These are phyloP conservation scores for Chrysoporthe deuterocubensis DNA, from an alignment of 2,329 filamentous ascomycete species.

Conservation along the genomic window DNA sequence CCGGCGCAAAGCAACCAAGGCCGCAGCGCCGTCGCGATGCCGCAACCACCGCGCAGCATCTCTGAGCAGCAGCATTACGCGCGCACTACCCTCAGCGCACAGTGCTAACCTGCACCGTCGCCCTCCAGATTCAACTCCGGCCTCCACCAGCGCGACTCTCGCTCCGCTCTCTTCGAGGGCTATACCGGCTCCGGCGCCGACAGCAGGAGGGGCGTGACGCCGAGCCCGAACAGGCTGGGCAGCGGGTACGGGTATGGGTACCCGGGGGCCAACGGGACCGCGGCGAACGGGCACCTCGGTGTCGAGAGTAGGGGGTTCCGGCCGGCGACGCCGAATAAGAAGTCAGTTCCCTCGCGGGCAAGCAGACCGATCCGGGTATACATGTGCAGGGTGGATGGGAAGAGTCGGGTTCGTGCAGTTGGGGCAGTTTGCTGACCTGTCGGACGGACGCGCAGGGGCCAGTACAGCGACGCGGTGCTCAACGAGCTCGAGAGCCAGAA, in stretches of 20 bases:
- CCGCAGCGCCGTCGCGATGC: background rate
- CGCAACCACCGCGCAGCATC: background rate
- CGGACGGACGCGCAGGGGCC: constrained; percentile 61
- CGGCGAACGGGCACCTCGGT: constrained; percentile 34
- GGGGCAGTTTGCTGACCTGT: constrained; percentile 8
- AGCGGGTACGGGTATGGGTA: constrained; percentile 60
- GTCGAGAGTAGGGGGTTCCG: constrained; percentile 54
- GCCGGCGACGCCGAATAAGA: constrained; percentile 72
- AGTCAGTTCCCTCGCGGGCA: constrained; percentile 47
- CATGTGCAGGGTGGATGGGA: background rate
- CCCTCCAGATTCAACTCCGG: constrained; percentile 47
- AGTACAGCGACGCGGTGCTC: constrained; percentile 90
- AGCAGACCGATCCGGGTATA: background rate
- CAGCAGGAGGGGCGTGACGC: constrained; percentile 47
- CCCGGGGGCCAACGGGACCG: constrained; percentile 37
- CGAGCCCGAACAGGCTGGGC: constrained; percentile 46
- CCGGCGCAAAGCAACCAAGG: background rate
- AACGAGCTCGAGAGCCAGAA: constrained; percentile 97
- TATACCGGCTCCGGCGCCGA: constrained; percentile 63
- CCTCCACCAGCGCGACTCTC: constrained; percentile 74
- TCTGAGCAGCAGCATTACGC: background rate
- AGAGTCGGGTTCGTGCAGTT: background rate
- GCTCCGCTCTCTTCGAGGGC: constrained; percentile 75
- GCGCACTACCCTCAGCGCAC: background rate
- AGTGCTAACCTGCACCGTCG: background rate